Evolutionary conservation across 1,284 basidiomycete genomes (phyloP), one percentile per base, ranked within the genome.

Genomic region (Cerioporus squamosus): DNA sequence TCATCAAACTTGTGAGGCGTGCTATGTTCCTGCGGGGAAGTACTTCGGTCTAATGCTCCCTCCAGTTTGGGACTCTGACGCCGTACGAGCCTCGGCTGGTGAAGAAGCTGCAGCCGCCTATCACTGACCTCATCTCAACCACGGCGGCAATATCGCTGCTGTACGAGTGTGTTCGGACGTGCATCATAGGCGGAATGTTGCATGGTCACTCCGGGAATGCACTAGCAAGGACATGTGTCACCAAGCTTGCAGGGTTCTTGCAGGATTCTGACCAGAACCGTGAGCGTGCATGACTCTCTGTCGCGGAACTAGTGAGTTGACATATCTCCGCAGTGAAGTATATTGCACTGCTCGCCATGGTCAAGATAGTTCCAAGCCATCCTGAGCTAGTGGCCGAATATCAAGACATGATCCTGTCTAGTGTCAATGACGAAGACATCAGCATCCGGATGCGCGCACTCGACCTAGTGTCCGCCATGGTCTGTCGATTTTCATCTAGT

Each of bases 91-190:
- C 94, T 15, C 88, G 97, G 14, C 81, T 99, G 31, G 94, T 97
- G 59, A 93, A 91, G 75, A 98, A 98, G 74, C 83, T 99, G 12
- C 88, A 97, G 53, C 89, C 93, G 12, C 97, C 95, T 2, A 91
- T 99, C 61, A 95, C 94, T 0, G 91, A 95, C 55, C 86, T 99
- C 56, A 99, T 99, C 60, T 91, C 93, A 1, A 98, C 94, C 1
- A 99, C 97, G 0, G 90, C 93, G 1, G 97, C 97, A 0, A 97
- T 99, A 58, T 97, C 94, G 18, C 79, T 99, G 22, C 78, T 99
- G 8, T 99, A 99, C 74, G 97, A 99, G 77, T 99, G 97, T 74
- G 97, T 99, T 1, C 93, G 96, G 68, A 98, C 97, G 2, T 97
- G 95, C 69, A 98, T 99, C 67, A 95, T 94, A 14, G 97, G 97